Percentiles rank a stretch among this genome's conserved stretches.
These are phyloP conservation scores for Aegle marmelos DNA, from an alignment of 345 rosid species.

Conservation along the genomic window DNA sequence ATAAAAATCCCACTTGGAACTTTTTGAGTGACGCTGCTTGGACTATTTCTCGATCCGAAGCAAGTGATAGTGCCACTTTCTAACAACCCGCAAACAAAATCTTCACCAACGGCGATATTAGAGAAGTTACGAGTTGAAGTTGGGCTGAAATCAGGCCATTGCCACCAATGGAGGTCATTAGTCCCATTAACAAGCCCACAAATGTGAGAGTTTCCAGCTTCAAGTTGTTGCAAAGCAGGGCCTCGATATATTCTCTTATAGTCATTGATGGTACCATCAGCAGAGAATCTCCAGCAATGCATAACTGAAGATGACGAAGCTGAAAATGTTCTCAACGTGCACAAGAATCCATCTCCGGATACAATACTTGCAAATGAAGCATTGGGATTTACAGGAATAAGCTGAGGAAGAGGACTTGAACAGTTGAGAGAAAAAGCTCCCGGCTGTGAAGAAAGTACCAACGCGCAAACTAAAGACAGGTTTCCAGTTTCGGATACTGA, in stretches of 20 bases:
- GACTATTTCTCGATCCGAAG: conserved; percentile 12
- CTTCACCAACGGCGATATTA: conserved; percentile 51
- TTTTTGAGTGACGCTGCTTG: neutral
- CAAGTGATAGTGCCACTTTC: conserved; percentile 23
- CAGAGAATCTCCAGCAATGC: conserved; percentile 60
- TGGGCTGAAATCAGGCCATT: conserved; percentile 21
- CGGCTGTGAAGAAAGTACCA: conserved; percentile 6
- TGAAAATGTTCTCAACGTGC: conserved; percentile 30
- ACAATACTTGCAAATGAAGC: conserved; percentile 44
- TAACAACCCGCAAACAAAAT: conserved; percentile 54
- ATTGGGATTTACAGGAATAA: conserved; percentile 1
- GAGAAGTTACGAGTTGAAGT: neutral
- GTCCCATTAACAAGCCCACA: conserved; percentile 50
- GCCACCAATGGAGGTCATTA: conserved; percentile 53
- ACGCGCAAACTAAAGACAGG: conserved; percentile 50
- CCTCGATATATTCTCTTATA: conserved; percentile 41
- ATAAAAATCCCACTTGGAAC: conserved; percentile 19
- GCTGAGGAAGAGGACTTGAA: conserved; percentile 39
- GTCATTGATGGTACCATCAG: conserved; percentile 12
- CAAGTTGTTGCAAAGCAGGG: conserved; percentile 35
- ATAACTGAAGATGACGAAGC: conserved; percentile 31
- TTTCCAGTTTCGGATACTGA: conserved; percentile 46
- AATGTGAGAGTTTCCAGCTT: conserved; percentile 44
- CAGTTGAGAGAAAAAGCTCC: conserved; percentile 40
- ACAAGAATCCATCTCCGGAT: conserved; percentile 64